phyloP scores from a whole-genome alignment of 23 red algal species.

The Gracilaria gracilis region DNA sequence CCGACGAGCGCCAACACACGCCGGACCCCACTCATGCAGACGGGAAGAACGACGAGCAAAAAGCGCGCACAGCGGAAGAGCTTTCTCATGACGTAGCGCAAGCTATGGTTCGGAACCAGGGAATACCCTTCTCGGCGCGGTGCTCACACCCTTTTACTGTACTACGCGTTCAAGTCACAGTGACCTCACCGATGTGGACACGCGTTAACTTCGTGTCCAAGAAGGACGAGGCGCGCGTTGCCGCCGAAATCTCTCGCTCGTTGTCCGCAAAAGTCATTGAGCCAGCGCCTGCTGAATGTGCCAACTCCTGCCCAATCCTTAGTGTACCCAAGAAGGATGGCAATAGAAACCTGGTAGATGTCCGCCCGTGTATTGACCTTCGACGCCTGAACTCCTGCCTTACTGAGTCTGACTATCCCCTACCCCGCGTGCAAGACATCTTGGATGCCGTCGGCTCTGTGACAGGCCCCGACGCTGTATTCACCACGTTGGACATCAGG shows the following conservation, averaged over 20 bases:
- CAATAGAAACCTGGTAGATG: constrained; percentile 12
- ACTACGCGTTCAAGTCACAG: neutral
- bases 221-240: constrained; percentile 1
- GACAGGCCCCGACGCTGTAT: neutral
- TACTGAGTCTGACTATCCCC: constrained; percentile 14
- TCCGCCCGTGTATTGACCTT: constrained; percentile 27
- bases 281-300: neutral
- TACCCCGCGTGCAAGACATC: constrained; percentile 31
- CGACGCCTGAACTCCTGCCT: constrained; percentile 5
- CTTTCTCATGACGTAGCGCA: neutral
- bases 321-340: constrained; percentile 35
- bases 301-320: constrained; percentile 1
- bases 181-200: neutral
- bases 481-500: neutral
- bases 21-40: neutral
- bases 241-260: neutral
- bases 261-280: constrained; percentile 12
- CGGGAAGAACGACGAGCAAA: neutral
- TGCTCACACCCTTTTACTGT: constrained; percentile 10
- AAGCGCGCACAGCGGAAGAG: neutral
- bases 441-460: constrained; percentile 21
- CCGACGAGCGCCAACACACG: neutral
- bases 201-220: constrained; percentile 37
- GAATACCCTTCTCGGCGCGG: neutral
- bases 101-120: neutral